Base-by-base conservation (phyloP, 306 rosid species). In the Cucurbita moschata region DNA sequence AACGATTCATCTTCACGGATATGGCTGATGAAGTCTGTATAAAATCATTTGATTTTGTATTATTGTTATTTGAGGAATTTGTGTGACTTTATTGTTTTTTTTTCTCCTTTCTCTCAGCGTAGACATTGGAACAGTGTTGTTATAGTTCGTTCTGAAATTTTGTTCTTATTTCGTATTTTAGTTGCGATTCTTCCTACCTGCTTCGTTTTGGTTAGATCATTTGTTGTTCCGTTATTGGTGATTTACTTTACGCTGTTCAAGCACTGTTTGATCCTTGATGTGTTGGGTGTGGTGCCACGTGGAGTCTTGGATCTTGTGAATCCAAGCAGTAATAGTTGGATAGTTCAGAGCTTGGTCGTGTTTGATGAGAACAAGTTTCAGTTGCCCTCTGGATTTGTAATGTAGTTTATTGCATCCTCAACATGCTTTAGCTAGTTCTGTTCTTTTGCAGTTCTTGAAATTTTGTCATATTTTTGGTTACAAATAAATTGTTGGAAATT, bases 271-370 rank as follows among this genome's bases (percentile, higher is more conserved):
- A 50, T 70, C 30, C 30, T 35, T 35, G 74, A 70, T 68, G 54
- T 21, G 12, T 66, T 66, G 19, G 55, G 2, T 14, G 40, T 65
- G 16, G 18, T 12, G 54, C 19, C 39, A 44, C 21, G 55, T 67
- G 39, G 73, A 46, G 72, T 50, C 53, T 49, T 69, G 46, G 60
- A 51, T 70, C 74, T 70, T 70, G 59, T 70, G 74, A 37, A 70
- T 70, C 42, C 60, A 70, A 50, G 58, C 30, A 30, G 15, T 14
- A 26, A 26, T 69, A 49, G 74, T 69, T 44, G 19, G 58, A 15
- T 50, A 23, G 44, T 50, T 19, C 9, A 7, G 59, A 70, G 59
- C 8, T 49, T 52, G 43, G 74, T 69, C 14, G 57, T 70, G 52
- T 68, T 47, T 30, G 43, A 8, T 1, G 44, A 70, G 59, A 30